Base-by-base conservation (phyloP, 1,284 basidiomycete species). In the Leccinum fallax region DNA sequence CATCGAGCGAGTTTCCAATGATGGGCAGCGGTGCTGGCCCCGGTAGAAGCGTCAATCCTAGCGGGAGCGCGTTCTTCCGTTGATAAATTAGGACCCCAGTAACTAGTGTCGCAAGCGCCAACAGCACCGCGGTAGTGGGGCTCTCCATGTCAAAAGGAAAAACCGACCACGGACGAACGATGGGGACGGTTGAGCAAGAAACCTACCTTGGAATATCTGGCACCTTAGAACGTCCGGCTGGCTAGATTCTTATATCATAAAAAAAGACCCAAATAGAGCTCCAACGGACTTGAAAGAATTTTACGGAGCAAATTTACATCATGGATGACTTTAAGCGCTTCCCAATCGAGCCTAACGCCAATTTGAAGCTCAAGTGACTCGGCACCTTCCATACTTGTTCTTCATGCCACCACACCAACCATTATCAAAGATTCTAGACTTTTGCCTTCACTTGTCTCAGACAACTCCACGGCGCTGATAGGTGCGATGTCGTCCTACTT, bases 11-110 rank as follows among this genome's bases (percentile, higher is more conserved):
- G 10, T 49, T 65, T 24, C 64, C 64, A 21, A 65, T 2, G 13
- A 65, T 21, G 24, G 64, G 64, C 2, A 66, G 16, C 5, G 36
- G 49, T 7, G 8, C 2, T 2, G 64, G 65, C 3, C 64, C 64
- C 19, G 64, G 64, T 19, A 56, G 64, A 11, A 62, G 49, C 13
- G 32, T 15, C 19, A 53, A 43, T 8, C 60, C 60, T n/a, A 5
- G n/a, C 16, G 32, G 55, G 6, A 19, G 8, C 2, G 36, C 26
- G 8, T 51, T 8, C 30, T 53, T 58, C 55, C 40, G 26, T 21
- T 6, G 48, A 38, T 58, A 58, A 21, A 21, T 19, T 30, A 58
- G 15, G 13, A 46, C 28, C 2, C 59, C 52, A 10, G 53, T 13
- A 3, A 55, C 15, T 3, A 30, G 4, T 28, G 43, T 36, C 30